Percentiles rank a stretch among this genome's conserved stretches.
Evolutionary conservation across 2,329 filamentous ascomycete species (phyloP).

Genomic region (Lojkania enalia): DNA sequence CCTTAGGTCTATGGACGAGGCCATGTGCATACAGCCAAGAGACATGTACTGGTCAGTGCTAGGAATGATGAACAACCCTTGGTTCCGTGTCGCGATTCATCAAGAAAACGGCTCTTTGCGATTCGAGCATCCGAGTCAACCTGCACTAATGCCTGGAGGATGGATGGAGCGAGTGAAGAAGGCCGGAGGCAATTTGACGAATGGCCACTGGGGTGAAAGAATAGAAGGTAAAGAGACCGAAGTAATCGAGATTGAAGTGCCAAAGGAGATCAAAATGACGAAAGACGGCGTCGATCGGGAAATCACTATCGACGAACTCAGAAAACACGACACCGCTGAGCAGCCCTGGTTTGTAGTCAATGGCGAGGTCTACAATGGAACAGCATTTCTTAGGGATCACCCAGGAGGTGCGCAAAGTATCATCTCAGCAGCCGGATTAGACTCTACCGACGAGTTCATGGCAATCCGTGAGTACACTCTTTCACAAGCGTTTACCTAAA

Average conservation of each 20-base stretch:
- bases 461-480: slow-evolving; percentile 71
- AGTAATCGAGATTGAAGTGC: slow-evolving; percentile 52
- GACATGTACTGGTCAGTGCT: slow-evolving; percentile 97
- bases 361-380: slow-evolving; percentile 87
- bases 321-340: slow-evolving; percentile 65
- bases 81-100: slow-evolving; percentile 80
- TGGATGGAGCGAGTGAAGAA: slow-evolving; percentile 96
- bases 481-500: background rate
- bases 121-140: slow-evolving; percentile 89
- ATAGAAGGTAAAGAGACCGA: slow-evolving; percentile 55
- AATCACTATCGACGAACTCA: slow-evolving; percentile 73
- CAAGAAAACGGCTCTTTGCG: slow-evolving; percentile 66
- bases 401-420: slow-evolving; percentile 88
- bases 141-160: slow-evolving; percentile 73
- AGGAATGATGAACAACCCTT: slow-evolving; percentile 98
- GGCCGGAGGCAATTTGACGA: slow-evolving; percentile 74
- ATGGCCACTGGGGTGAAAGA: slow-evolving; percentile 83
- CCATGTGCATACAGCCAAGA: slow-evolving; percentile 80
- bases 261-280: slow-evolving; percentile 75
- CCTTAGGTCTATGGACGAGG: slow-evolving; percentile 86
- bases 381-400: slow-evolving; percentile 76
- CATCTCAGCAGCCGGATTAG: slow-evolving; percentile 76
- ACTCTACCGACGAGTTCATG: slow-evolving; percentile 86
- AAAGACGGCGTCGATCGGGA: slow-evolving; percentile 64
- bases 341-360: slow-evolving; percentile 87